A percentile compares a stretch with the other conserved stretches of the same genome.
Evolutionary conservation across 495 filamentous ascomycete genomes (phyloP).

Genomic region (Arthonia radiata): DNA sequence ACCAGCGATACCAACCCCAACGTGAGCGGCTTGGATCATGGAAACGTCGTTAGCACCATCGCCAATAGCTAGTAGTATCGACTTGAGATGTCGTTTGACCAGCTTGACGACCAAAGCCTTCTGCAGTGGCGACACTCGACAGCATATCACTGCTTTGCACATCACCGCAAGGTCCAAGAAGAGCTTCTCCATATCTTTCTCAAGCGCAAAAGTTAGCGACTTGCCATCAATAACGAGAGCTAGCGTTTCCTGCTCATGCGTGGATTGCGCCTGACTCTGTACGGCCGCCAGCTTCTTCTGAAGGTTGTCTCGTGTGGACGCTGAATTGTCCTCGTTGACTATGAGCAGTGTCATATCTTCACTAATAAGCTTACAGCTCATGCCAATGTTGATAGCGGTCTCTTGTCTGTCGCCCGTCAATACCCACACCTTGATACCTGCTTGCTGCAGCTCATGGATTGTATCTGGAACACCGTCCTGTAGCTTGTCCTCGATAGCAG

Average conservation of each 20-base stretch:
- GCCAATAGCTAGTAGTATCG: conserved; percentile 83
- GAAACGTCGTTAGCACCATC: conserved; percentile 98
- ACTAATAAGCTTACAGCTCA: conserved; percentile 96
- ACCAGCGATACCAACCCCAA: conserved; percentile 94
- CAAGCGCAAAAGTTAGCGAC: conserved; percentile 78
- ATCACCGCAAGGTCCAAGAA: conserved; percentile 83
- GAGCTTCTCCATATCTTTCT: conserved; percentile 77
- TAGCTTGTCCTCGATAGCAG: conserved; percentile 88
- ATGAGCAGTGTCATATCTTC: conserved; percentile 98
- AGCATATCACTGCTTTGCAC: conserved; percentile 98
- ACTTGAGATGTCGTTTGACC: conserved; percentile 83
- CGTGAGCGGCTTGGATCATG: conserved; percentile 98
- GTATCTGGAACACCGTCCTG: conserved; percentile 98
- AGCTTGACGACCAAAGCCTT: conserved; percentile 97
- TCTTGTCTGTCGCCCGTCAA: conserved; percentile 95
- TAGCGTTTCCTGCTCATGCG: conserved; percentile 59
- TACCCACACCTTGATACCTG: conserved; percentile 98
- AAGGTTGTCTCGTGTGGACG: conserved; percentile 58
- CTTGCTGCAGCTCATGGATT: conserved; percentile 88
- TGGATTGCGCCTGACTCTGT: conserved; percentile 42
- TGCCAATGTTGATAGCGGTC: conserved; percentile 98
- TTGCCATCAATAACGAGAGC: conserved; percentile 96
- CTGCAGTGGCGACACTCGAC: conserved; percentile 92
- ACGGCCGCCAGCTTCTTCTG: conserved; percentile 84
- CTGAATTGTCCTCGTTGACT: conserved; percentile 65